Percentiles rank a stretch among this genome's conserved stretches.
Evolutionary conservation across 2,329 filamentous ascomycete genomes (phyloP).

Genomic region (Xylaria polymorpha): DNA sequence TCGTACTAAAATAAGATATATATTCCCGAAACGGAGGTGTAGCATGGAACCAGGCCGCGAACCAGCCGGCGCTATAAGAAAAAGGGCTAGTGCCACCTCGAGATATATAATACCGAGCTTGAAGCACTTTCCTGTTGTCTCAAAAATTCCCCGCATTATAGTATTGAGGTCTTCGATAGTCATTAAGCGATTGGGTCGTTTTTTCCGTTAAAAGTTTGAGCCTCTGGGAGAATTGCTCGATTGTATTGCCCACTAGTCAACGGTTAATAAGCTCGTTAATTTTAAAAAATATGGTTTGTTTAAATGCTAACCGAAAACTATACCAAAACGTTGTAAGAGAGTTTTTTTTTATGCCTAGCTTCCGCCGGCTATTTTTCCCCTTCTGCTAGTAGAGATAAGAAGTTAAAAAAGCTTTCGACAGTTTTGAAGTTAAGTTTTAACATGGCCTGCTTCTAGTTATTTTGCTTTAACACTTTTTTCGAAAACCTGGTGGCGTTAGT

Average conservation of each 20-base stretch:
- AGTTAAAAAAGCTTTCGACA: neutral
- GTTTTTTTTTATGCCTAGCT: neutral
- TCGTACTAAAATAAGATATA: neutral
- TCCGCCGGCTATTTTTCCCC: neutral
- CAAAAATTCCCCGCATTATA: neutral
- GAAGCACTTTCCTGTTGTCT: constrained; percentile 3
- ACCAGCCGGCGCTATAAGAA: neutral
- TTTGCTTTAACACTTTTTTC: neutral
- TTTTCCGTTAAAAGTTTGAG: neutral
- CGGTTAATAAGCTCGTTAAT: neutral
- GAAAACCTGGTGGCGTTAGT: neutral
- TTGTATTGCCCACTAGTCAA: neutral
- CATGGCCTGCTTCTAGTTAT: neutral
- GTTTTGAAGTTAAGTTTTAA: neutral
- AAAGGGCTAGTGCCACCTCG: constrained; percentile 10
- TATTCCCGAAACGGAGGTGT: constrained; percentile 3
- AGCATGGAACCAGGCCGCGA: constrained; percentile 3
- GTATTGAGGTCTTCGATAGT: neutral
- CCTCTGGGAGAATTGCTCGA: neutral
- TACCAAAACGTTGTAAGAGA: neutral
- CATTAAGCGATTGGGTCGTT: constrained; percentile 9
- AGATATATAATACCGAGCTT: constrained; percentile 7
- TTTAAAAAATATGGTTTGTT: neutral
- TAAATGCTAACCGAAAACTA: neutral
- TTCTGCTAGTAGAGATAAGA: neutral